phyloP scores from a whole-genome alignment of 2,329 filamentous ascomycete species.

The Pyrenophora tritici-repentis region DNA sequence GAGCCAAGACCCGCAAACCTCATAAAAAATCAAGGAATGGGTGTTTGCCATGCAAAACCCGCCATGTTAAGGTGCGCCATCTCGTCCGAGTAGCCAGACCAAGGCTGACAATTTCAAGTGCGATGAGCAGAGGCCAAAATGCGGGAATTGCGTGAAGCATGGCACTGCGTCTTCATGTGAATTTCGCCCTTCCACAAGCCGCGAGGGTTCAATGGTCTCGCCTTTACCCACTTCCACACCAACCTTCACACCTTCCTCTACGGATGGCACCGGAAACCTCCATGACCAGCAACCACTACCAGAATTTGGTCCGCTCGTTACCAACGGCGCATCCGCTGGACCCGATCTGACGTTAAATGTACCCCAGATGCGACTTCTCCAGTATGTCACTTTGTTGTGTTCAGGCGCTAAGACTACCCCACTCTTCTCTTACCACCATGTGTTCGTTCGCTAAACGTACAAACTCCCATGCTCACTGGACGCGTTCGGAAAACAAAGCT shows the following conservation, averaged over 20 bases:
- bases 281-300: slow-evolving; percentile 9
- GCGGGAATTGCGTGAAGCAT: slow-evolving; percentile 40
- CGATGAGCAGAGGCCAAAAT: slow-evolving; percentile 39
- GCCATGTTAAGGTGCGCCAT: slow-evolving; percentile 36
- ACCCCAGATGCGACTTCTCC: slow-evolving; percentile 35
- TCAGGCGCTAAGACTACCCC: not conserved
- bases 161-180: slow-evolving; percentile 34
- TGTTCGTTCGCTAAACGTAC: not conserved
- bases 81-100: not conserved
- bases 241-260: slow-evolving; percentile 23
- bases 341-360: slow-evolving; percentile 22
- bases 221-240: slow-evolving; percentile 15
- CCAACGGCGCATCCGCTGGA: not conserved
- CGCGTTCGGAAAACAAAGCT: not conserved
- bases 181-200: slow-evolving; percentile 25
- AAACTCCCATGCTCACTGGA: not conserved
- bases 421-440: not conserved
- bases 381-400: slow-evolving; percentile 15
- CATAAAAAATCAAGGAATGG: slow-evolving; percentile 40
- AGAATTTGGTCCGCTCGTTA: not conserved
- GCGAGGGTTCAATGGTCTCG: slow-evolving; percentile 21
- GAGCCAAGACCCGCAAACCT: slow-evolving; percentile 32
- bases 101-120: slow-evolving; percentile 29
- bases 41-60: slow-evolving; percentile 36
- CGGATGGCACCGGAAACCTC: slow-evolving; percentile 12